These are phyloP conservation scores for Sugiyamaella floridensis DNA, from an alignment of 805 yeast genomes.

Conservation along the genomic window DNA sequence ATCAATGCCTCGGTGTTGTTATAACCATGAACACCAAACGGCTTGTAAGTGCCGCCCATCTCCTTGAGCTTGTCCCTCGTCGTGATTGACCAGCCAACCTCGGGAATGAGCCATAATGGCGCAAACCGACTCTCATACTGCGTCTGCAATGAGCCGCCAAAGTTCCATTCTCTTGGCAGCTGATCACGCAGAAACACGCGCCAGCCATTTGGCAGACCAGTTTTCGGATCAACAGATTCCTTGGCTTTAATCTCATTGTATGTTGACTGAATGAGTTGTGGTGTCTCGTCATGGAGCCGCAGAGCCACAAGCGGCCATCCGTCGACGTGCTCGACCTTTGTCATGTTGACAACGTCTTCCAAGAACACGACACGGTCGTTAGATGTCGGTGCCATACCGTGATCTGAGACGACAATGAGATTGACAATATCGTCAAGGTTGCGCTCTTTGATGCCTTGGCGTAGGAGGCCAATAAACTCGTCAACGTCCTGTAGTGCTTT, in stretches of 20 bases:
- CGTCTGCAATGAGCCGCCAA: constrained; percentile 38
- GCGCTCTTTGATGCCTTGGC: constrained; percentile 43
- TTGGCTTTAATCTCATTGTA: constrained; percentile 25
- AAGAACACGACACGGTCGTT: constrained; percentile 59
- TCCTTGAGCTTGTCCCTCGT: constrained; percentile 51
- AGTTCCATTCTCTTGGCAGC: constrained; percentile 46
- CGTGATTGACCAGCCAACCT: constrained; percentile 69
- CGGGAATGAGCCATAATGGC: constrained; percentile 79
- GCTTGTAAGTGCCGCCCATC: constrained; percentile 44
- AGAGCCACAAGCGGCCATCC: constrained; percentile 87
- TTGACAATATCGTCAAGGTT: constrained; percentile 63
- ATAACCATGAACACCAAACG: constrained; percentile 81
- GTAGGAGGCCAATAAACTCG: constrained; percentile 46
- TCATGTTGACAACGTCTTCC: constrained; percentile 60
- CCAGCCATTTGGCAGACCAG: constrained; percentile 27
- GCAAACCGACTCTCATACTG: constrained; percentile 59
- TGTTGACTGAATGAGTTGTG: constrained; percentile 37
- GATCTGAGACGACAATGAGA: constrained; percentile 76
- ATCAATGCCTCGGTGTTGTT: constrained; percentile 68
- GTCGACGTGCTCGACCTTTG: constrained; percentile 53
- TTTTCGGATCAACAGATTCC: constrained; percentile 15
- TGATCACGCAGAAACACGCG: constrained; percentile 48
- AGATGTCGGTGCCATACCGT: constrained; percentile 88
- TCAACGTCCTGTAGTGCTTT: constrained; percentile 60
- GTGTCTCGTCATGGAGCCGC: constrained; percentile 42